Percentiles rank a stretch among this genome's conserved stretches.
Conservation (phyloP, 208 protist species). For the Herpetomonas samuelpessoai region DNA sequence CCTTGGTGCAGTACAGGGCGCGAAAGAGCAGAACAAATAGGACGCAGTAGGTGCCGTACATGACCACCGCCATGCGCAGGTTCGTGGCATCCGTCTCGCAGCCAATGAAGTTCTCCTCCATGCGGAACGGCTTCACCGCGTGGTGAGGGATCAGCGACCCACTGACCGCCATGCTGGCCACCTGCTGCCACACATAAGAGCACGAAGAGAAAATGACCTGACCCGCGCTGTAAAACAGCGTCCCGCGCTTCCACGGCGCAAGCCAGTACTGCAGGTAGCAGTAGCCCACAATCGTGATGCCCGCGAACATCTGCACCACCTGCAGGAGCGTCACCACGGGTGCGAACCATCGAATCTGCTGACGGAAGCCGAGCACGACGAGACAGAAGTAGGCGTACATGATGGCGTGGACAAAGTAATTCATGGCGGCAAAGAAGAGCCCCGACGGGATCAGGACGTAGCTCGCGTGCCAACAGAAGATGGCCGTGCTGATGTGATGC, state of each 20-base stretch:
- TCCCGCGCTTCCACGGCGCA: too few relatives aligned
- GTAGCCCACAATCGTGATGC: conserved; percentile 43
- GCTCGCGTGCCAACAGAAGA: conserved; percentile 88
- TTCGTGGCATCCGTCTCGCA: conserved; percentile 27
- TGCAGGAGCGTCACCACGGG: conserved; percentile 77
- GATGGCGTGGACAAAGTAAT: conserved; percentile 87
- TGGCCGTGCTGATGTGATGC: conserved; percentile 87
- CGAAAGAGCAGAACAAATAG: conserved; percentile 69
- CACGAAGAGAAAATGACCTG: too few relatives aligned
- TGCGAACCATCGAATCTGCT: conserved; percentile 47
- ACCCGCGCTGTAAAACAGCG: too few relatives aligned
- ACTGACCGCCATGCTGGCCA: too few relatives aligned
- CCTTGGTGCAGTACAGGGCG: conserved; percentile 29
- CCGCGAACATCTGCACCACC: conserved; percentile 82
- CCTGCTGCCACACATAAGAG: too few relatives aligned
- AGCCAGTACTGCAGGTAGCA: conserved; percentile 26
- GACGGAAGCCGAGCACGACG: conserved; percentile 28
- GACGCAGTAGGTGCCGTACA: conserved; percentile 76
- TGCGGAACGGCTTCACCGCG: too few relatives aligned
- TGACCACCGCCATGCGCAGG: conserved; percentile 31
- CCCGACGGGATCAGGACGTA: conserved; percentile 24
- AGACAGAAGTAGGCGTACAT: conserved; percentile 95
- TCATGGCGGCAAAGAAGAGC: conserved; percentile 89
- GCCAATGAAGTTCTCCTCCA: too few relatives aligned
- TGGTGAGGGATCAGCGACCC: too few relatives aligned